Conservation (phyloP, 2,329 filamentous ascomycete genomes). For the Sphaerostilbella broomeana region DNA sequence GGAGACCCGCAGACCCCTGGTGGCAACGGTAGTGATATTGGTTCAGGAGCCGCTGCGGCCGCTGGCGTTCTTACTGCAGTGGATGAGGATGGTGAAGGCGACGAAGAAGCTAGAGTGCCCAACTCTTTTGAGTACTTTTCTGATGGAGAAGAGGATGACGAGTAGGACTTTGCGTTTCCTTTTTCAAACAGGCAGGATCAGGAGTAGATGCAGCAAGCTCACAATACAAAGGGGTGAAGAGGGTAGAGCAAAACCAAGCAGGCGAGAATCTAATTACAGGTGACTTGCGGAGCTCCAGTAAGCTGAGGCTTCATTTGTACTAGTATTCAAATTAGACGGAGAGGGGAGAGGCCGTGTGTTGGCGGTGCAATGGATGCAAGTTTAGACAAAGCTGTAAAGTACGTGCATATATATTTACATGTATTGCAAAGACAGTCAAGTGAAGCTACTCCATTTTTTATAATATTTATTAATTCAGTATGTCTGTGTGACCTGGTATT, state of each 20-base stretch:
- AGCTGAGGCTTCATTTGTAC: neutral
- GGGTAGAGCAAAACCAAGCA: neutral
- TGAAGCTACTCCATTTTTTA: no score
- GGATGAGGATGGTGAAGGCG: conserved; percentile 74
- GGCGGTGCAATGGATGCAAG: neutral
- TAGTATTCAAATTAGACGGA: conserved; percentile 7
- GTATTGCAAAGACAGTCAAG: no score
- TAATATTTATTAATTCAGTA: no score
- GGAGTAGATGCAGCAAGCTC: neutral
- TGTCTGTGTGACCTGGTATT: no score
- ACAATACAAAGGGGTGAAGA: neutral
- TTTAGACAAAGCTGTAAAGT: neutral
- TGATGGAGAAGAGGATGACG: conserved; percentile 48
- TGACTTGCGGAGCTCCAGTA: neutral
- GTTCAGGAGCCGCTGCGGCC: conserved; percentile 58
- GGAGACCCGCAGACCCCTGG: conserved; percentile 24
- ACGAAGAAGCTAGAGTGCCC: conserved; percentile 64
- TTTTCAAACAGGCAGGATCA: no score
- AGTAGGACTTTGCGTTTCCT: no score
- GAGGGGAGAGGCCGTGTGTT: conserved; percentile 8
- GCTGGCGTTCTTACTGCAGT: conserved; percentile 79
- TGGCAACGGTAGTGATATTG: conserved; percentile 38
- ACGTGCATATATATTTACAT: no score
- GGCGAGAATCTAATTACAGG: neutral
- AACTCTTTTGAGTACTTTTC: conserved; percentile 73